Conservation (phyloP, 148 eudicot species). For the Rhododendron henanense region DNA sequence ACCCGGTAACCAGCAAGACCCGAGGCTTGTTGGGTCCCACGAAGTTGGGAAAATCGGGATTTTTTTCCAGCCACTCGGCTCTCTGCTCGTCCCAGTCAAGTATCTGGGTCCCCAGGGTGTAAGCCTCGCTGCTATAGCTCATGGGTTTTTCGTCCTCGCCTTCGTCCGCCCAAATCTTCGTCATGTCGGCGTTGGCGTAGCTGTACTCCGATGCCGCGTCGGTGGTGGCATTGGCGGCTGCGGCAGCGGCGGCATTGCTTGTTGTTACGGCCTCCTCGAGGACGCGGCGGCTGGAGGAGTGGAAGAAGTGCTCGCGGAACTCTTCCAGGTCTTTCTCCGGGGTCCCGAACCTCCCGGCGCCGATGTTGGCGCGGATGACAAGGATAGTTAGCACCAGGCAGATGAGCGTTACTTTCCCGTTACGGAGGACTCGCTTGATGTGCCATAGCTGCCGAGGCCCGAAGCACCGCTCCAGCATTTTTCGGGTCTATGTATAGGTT, state of each 20-base stretch:
- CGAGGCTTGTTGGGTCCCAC: constrained; percentile 52
- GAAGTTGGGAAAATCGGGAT: constrained; percentile 50
- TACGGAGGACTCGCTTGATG: constrained; percentile 35
- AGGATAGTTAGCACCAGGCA: constrained; percentile 54
- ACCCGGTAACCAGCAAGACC: constrained; percentile 67
- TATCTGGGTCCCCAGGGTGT: constrained; percentile 70
- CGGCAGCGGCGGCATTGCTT: background rate
- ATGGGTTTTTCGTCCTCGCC: constrained; percentile 27
- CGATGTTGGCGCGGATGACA: constrained; percentile 56
- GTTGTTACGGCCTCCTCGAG: constrained; percentile 32
- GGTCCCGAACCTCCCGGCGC: constrained; percentile 78
- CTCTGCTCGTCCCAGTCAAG: constrained; percentile 68
- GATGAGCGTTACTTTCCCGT: constrained; percentile 54
- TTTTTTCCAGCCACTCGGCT: constrained; percentile 41
- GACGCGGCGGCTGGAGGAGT: constrained; percentile 46
- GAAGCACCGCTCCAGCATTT: constrained; percentile 32
- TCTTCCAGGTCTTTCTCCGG: constrained; percentile 55
- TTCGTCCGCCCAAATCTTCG: constrained; percentile 41
- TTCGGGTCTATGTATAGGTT: no score
- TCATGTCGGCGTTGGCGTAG: constrained; percentile 53
- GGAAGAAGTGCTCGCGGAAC: constrained; percentile 39
- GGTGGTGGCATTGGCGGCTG: background rate
- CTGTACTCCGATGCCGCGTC: constrained; percentile 25
- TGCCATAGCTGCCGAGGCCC: constrained; percentile 44
- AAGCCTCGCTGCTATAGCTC: constrained; percentile 33